Evolutionary conservation across 192 early-diverging fungal species (phyloP), one percentile per base, ranked within the genome.

Genomic region (Dissophora globulifera): DNA sequence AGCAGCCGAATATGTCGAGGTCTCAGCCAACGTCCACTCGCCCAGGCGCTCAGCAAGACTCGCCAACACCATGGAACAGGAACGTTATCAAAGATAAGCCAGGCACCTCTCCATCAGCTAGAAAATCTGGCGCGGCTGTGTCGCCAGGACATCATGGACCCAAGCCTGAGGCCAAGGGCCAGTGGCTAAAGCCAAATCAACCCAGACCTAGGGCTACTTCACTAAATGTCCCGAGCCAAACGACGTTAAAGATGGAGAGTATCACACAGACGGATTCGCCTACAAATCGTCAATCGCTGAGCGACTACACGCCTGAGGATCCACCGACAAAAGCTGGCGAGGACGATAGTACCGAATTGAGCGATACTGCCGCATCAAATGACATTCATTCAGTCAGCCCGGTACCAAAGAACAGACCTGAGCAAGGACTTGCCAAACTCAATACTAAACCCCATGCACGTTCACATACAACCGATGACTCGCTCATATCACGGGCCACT

Each of bases 21-120:
- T 23, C 38, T 4, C 27, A 32, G 22, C 19, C 23, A 13, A 25
- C 42, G 9, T 40, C 59, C 2, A 31, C 23, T 19, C 55, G 46
- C 12, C 49, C 70, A 6, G 30, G 35, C 8, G 45, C 25, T 11
- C 60, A 38, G 42, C 30, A 22, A 0, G 62, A 59, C 2, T n/a
- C n/a, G n/a, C 50, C 30, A 13, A 56, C 70, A 12, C 47, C 48
- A 2, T 75, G 62, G 70, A 75, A 75, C 43, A 64, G 57, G 57
- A 60, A 42, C 17, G 30, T 54, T 41, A 38, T 54, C 32, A 75
- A 74, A 31, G 70, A 74, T 0, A 58, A 38, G 43, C 13, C 40
- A 9, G 27, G 42, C 1, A 4, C 49, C 4, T 29, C 50, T 0
- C 45, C 50, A 25, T 70, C 58, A 29, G 17, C 33, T 7, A 20